Evolutionary conservation across 179 eudicot genomes (phyloP).

Genomic region (Spinacia oleracea): DNA sequence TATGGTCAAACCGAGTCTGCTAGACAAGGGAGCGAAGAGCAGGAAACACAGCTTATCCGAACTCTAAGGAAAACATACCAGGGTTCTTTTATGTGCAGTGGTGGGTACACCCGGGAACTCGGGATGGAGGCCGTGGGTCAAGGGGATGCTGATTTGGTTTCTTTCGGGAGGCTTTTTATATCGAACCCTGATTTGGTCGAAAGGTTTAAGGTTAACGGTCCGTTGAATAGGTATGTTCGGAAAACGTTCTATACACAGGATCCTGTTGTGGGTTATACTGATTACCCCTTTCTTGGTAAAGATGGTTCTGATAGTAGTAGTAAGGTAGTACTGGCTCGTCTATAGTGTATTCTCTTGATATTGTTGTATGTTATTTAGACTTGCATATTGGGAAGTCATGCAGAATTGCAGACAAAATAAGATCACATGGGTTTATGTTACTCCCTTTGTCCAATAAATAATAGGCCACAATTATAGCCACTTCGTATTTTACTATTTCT

Average conservation of each 20-base stretch:
- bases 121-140: slow-evolving; percentile 63
- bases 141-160: slow-evolving; percentile 78
- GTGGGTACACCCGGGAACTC: slow-evolving; percentile 59
- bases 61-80: slow-evolving; percentile 46
- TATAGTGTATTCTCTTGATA: slow-evolving; percentile 5
- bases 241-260: slow-evolving; percentile 74
- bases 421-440: neutral
- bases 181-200: slow-evolving; percentile 74
- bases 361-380: neutral
- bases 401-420: neutral
- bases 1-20: slow-evolving; percentile 62
- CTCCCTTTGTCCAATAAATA: no score
- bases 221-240: slow-evolving; percentile 56
- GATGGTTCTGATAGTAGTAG: slow-evolving; percentile 13
- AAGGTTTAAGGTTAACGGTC: slow-evolving; percentile 59
- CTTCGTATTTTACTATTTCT: neutral
- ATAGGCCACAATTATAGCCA: neutral
- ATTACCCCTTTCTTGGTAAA: slow-evolving; percentile 58
- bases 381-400: neutral
- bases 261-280: slow-evolving; percentile 78
- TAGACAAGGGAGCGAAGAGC: slow-evolving; percentile 53
- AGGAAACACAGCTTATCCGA: slow-evolving; percentile 53
- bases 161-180: slow-evolving; percentile 66
- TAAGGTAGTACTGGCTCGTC: slow-evolving; percentile 24
- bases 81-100: slow-evolving; percentile 74